phyloP scores from a whole-genome alignment of 2,329 filamentous ascomycete genomes.

The Esteya vermicola region DNA sequence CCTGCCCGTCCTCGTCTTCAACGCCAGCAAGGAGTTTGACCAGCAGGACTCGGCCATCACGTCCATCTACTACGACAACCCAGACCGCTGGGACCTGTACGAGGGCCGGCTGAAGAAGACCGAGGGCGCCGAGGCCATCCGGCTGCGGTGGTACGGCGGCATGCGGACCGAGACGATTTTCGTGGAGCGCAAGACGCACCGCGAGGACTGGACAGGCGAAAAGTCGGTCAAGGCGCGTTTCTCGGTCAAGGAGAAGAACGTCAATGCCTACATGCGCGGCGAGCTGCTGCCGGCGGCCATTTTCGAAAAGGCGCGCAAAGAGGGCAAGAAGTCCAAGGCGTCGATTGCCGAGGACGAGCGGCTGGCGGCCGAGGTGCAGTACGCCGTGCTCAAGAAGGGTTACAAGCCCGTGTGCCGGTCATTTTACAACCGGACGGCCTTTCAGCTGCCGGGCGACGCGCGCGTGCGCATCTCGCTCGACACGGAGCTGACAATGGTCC shows the following conservation, averaged over 20 bases:
- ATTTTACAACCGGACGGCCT: constrained; percentile 96
- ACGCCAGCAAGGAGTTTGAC: constrained; percentile 92
- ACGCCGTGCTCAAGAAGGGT: constrained; percentile 74
- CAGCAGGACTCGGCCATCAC: constrained; percentile 84
- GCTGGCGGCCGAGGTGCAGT: constrained; percentile 83
- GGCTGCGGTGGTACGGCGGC: constrained; percentile 91
- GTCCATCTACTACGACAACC: constrained; percentile 97
- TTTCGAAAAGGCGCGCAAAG: constrained; percentile 94
- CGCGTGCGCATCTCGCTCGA: constrained; percentile 93
- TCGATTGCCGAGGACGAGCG: constrained; percentile 86
- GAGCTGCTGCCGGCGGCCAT: constrained; percentile 71
- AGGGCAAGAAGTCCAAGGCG: constrained; percentile 85
- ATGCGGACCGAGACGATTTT: constrained; percentile 95
- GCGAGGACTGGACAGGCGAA: constrained; percentile 97
- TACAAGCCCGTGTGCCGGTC: constrained; percentile 84
- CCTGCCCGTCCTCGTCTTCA: constrained; percentile 92
- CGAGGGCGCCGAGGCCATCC: constrained; percentile 91
- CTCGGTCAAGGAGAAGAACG: constrained; percentile 88
- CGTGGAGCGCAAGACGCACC: constrained; percentile 93
- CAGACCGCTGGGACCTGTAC: constrained; percentile 87
- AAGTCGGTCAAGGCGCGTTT: constrained; percentile 98
- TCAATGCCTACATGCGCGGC: constrained; percentile 79
- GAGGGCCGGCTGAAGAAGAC: constrained; percentile 92
- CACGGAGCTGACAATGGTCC: constrained; percentile 86
- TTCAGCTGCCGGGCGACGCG: constrained; percentile 91